phyloP scores from a whole-genome alignment of 352 stramenopile genomes.

The Pythium phragmiticola region DNA sequence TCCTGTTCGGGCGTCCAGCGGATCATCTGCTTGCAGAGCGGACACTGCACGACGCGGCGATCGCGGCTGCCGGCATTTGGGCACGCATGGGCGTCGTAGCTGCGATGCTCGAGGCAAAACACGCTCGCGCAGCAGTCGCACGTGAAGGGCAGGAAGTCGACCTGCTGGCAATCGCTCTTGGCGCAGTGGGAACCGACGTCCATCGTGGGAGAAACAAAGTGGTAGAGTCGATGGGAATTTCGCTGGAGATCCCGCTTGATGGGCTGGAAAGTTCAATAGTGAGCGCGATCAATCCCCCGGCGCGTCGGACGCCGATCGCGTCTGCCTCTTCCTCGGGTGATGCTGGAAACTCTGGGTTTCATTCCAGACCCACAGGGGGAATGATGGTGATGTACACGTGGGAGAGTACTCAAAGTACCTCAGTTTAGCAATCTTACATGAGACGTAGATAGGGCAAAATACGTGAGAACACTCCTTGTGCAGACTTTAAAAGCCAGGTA shows the following conservation, averaged over 20 bases:
- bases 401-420: neutral
- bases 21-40: slow-evolving; percentile 64
- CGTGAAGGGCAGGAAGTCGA: slow-evolving; percentile 85
- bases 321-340: neutral
- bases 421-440: neutral
- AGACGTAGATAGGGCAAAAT: no score
- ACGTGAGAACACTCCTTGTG: no score
- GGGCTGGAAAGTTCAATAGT: neutral
- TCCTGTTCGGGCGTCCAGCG: slow-evolving; percentile 73
- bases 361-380: neutral
- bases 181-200: slow-evolving; percentile 76
- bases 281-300: neutral
- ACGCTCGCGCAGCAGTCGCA: slow-evolving; percentile 80
- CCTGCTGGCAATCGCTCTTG: slow-evolving; percentile 60
- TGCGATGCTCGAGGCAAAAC: slow-evolving; percentile 86
- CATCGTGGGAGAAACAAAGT: slow-evolving; percentile 31
- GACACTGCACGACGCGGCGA: slow-evolving; percentile 68
- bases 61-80: slow-evolving; percentile 60
- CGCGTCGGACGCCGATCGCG: neutral
- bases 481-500: no score
- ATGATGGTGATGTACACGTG: neutral
- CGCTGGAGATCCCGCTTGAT: neutral
- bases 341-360: neutral
- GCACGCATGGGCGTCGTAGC: slow-evolving; percentile 73
- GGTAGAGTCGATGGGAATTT: no score